Conservation (phyloP, 768 basidiomycete species). For the Mycena haematopus region DNA sequence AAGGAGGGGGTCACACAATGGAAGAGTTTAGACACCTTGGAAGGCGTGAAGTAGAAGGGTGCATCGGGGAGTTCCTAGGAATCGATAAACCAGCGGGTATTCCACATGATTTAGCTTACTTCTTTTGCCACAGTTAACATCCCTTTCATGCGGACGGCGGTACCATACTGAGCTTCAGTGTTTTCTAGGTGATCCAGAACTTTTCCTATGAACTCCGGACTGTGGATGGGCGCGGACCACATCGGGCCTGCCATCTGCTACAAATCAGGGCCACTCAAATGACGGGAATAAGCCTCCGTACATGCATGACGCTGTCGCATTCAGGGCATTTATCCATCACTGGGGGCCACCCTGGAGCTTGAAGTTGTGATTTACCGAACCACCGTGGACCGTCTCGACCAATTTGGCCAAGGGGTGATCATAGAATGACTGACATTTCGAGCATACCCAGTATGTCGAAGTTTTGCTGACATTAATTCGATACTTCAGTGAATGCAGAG, state of each 20-base stretch:
- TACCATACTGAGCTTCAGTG: slow-evolving; percentile 73
- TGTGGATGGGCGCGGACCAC: slow-evolving; percentile 93
- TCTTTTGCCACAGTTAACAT: slow-evolving; percentile 93
- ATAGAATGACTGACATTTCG: slow-evolving; percentile 80
- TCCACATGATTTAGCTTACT: slow-evolving; percentile 49
- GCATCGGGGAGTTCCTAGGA: slow-evolving; percentile 67
- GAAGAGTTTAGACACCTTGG: slow-evolving; percentile 79
- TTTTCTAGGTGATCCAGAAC: slow-evolving; percentile 76
- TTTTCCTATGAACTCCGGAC: slow-evolving; percentile 72
- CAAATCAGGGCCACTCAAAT: background rate
- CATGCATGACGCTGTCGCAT: slow-evolving; percentile 80
- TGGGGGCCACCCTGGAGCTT: slow-evolving; percentile 73
- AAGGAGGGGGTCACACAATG: slow-evolving; percentile 81
- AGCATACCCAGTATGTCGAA: slow-evolving; percentile 84
- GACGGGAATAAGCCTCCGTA: slow-evolving; percentile 39
- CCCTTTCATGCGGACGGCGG: slow-evolving; percentile 86
- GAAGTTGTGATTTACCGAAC: slow-evolving; percentile 66
- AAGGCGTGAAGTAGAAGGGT: slow-evolving; percentile 90
- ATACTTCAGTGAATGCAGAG: slow-evolving; percentile 18
- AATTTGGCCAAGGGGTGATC: slow-evolving; percentile 86
- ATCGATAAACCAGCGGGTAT: background rate
- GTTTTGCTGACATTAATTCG: slow-evolving; percentile 76
- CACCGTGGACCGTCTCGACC: slow-evolving; percentile 64
- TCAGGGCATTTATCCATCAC: slow-evolving; percentile 77
- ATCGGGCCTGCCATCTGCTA: slow-evolving; percentile 91